Evolutionary conservation across 2,329 filamentous ascomycete species (phyloP), one percentile per base, ranked within the genome.

Genomic region (Neurospora crassa): DNA sequence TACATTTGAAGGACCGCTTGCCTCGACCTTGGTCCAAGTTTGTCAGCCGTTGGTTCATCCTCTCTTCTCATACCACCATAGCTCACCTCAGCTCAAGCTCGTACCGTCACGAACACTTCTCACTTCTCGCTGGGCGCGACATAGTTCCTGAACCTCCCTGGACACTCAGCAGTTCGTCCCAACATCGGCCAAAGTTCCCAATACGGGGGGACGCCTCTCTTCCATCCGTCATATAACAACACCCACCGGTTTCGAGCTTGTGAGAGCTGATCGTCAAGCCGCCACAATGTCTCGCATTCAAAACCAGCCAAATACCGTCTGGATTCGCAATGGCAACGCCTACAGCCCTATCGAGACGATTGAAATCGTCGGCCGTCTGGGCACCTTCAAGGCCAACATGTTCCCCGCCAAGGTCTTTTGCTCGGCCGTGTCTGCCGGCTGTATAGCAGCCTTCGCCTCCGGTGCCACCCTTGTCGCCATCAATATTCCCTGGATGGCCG

Each of bases 381-480:
- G 86, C 5, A 80, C 80, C 37, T 80, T 80, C 70, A 88, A 88
- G 76, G 84, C 84, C 11, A 81, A 84, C 70, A 87, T 85, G 83
- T 80, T 84, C 11, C 78, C 83, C 4, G 83, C 86, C 75, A 87
- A 87, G 73, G 79, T 87, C 53, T 86, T 87, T 74, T 74, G 85
- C 67, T 85, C 83, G 72, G 79, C 83, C 4, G 81, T 87, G 53
- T 83, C 85, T 67, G 85, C 85, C 5, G 86, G 86, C 0, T 82
- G 82, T 70, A 77, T 88, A 6, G 78, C 88, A 1, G 81, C 83
- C 2, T 87, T 88, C 73, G 85, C 83, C 5, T 84, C 82, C 59
- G 85, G 83, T 0, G 82, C 83, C 2, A 76, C 79, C 0, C 78
- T 87, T n/a, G 83, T 81, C 68, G 83, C 83, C 37, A 83, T 80